A percentile compares a stretch with the other conserved stretches of the same genome.
Conservation (phyloP, 176 grass and related monocot species). For the Poa pratensis region DNA sequence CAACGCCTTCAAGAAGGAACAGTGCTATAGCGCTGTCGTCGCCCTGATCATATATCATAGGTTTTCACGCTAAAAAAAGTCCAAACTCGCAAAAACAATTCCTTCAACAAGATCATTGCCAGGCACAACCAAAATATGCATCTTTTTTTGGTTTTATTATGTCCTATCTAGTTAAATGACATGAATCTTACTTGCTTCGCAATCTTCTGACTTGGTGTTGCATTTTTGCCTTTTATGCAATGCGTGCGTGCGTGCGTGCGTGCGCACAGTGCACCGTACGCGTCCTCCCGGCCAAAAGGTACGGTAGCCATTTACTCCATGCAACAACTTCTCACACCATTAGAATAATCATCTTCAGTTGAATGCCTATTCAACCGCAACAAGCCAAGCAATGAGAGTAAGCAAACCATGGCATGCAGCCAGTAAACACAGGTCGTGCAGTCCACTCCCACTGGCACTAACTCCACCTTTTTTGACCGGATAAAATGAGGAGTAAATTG, state of each 20-base stretch:
- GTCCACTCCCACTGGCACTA: slow-evolving; percentile 3
- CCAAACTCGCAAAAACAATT: too few species aligned
- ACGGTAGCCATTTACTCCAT: slow-evolving; percentile 36
- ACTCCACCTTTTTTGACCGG: slow-evolving; percentile 28
- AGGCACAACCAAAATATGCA: too few species aligned
- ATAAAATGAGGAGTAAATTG: slow-evolving; percentile 5
- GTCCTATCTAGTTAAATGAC: too few species aligned
- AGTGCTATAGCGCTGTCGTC: too few species aligned
- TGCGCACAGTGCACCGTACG: not conserved
- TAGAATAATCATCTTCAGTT: slow-evolving; percentile 44
- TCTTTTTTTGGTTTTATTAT: too few species aligned
- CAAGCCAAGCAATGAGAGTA: not conserved
- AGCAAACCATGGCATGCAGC: slow-evolving; percentile 20
- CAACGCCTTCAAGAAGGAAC: too few species aligned
- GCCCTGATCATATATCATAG: too few species aligned
- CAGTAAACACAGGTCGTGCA: not conserved
- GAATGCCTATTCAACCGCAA: slow-evolving; percentile 41
- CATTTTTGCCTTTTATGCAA: not conserved
- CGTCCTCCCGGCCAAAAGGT: not conserved
- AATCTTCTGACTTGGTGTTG: too few species aligned
- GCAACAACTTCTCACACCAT: slow-evolving; percentile 38
- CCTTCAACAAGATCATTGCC: too few species aligned
- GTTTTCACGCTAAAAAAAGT: too few species aligned
- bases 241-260: not conserved
- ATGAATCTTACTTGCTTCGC: too few species aligned